Evolutionary conservation across 2,329 filamentous ascomycete species (phyloP), one percentile per base, ranked within the genome.

Genomic region (Fusarium piperis): DNA sequence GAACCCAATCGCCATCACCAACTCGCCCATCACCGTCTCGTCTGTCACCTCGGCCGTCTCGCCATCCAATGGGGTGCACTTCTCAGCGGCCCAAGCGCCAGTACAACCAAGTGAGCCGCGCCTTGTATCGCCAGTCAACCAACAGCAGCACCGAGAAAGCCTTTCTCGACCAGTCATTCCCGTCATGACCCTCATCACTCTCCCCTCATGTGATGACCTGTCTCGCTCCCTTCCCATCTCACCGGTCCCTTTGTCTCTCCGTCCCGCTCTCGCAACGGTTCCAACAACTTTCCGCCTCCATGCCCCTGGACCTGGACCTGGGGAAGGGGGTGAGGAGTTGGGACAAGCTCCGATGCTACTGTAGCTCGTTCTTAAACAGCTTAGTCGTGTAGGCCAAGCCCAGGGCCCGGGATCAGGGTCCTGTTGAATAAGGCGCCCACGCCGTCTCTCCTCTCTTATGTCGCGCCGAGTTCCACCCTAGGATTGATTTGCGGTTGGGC

Each of bases 261-360:
- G 26, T 38, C 41, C 38, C 55, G 28, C 20, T 23, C 32, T 52
- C 55, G 28, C 39, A 59, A 60, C 44, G 38, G 44, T 60, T 55
- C 39, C 30, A 41, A 16, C 33, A 46, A 38, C 58, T 48, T 71
- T 35, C 62, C 56, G 52, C 38, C 44, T 20, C 68, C 65, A 48
- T 64, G 62, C 61, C 67, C 69, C 64, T 65, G 56, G 64, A 32
- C 69, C 64, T 65, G 48, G 64, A 32, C 59, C 67, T 75, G 68
- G 68, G 66, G 61, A 64, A 64, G 74, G 71, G 65, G 61, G 69
- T 70, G 65, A 69, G 53, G 56, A 46, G 69, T 56, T 72, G 46
- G 44, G 63, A 71, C 65, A 51, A 67, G 57, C 65, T 70, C 56
- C 64, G 52, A 69, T 69, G 65, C 57, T 72, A 51, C 44, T 38